Evolutionary conservation across 371 early-diverging fungal genomes (phyloP), one percentile per base, ranked within the genome.

Genomic region (Vairimorpha ceranae): DNA sequence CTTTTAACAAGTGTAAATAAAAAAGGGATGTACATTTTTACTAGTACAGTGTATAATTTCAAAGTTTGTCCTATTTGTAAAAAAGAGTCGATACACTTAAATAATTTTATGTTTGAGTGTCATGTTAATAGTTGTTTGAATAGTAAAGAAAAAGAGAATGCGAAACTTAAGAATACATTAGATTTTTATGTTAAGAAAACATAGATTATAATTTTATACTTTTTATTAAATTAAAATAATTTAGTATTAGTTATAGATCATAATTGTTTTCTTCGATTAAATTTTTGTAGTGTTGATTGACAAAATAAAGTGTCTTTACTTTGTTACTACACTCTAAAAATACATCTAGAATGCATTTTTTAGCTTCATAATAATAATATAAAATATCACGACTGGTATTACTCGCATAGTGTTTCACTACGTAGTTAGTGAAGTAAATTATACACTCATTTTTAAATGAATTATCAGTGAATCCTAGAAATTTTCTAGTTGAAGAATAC

Each of bases 121-220:
- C 78, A 78, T 56, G 75, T 74, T 3, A 70, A 78, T 30, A 58
- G 15, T 1, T 78, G 78, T 68, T 21, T 73, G 10, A 45, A 77
- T 65, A 45, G 60, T 36, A 21, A 48, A 46, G 15, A 66, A 21
- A 52, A 38, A 33, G 35, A 60, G n/a, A 27, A 60, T 23, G 56
- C n/a, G 41, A 69, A 77, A 1, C 2, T 7, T 23, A 75, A 61
- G 27, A 58, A 0, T 17, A 46, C 25, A 52, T 45, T 70, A 33
- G 36, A 56, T 6, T 21, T 27, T 4, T 69, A 19, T 69, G 41
- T 69, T 41, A 59, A 59, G 38, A 65, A 48, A 27, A 29, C n/a
- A n/a, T n/a, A n/a, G n/a, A n/a, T n/a, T n/a, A n/a, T n/a, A n/a
- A n/a, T n/a, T n/a, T n/a, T n/a, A n/a, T n/a, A n/a, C n/a, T n/a